A percentile compares a stretch with the other conserved stretches of the same genome.
phyloP scores from a whole-genome alignment of 176 grass and related monocot genomes.

The Elymus sibiricus region DNA sequence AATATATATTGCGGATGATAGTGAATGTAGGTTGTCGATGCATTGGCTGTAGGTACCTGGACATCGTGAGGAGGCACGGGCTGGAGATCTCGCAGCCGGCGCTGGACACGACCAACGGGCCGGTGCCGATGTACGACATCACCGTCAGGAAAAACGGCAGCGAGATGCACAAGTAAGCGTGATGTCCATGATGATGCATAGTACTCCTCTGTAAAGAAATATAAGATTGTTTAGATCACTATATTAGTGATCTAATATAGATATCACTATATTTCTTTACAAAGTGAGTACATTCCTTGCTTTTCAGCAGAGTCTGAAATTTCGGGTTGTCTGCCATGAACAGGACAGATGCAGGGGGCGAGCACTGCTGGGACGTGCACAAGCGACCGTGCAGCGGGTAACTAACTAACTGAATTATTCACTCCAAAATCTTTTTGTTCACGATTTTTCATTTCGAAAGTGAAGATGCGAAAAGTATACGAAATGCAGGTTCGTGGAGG shows the following conservation, averaged over 20 bases:
- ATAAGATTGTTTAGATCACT: no score
- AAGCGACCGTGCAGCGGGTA: conserved; percentile 26
- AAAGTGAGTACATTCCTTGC: neutral
- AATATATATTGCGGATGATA: neutral
- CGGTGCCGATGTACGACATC: neutral
- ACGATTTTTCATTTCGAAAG: neutral
- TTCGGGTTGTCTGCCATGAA: neutral
- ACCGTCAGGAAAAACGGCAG: neutral
- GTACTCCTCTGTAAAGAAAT: no score
- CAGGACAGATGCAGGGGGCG: neutral
- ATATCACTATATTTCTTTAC: no score
- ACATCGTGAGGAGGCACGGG: neutral
- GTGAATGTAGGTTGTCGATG: neutral
- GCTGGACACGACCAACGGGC: conserved; percentile 1
- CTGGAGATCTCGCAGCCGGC: conserved; percentile 41
- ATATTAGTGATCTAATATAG: no score
- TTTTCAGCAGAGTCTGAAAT: neutral
- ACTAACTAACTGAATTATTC: neutral
- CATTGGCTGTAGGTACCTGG: neutral
- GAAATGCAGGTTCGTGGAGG: conserved; percentile 21
- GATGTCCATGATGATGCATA: neutral
- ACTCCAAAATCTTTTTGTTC: neutral
- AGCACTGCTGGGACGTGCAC: conserved; percentile 9
- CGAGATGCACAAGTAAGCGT: conserved; percentile 33
- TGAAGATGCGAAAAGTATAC: neutral